Evolutionary conservation across 768 basidiomycete species (phyloP).

Genomic region (Termitomyces sp.): DNA sequence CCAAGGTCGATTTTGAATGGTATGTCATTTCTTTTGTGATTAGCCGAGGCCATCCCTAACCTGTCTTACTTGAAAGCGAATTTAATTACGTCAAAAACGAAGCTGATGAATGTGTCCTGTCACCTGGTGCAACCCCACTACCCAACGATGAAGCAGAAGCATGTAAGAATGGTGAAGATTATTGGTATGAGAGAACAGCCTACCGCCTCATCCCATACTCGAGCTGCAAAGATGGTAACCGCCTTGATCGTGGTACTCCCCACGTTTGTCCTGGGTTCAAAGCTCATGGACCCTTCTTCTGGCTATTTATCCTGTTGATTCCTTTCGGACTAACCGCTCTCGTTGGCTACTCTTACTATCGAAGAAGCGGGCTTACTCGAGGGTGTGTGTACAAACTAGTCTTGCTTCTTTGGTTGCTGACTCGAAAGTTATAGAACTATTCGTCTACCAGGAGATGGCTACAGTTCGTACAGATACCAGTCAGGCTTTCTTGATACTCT

Average conservation of each 20-base stretch:
- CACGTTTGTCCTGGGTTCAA: constrained; percentile 84
- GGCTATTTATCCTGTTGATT: constrained; percentile 71
- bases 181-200: constrained; percentile 92
- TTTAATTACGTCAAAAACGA: constrained; percentile 81
- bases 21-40: constrained; percentile 29
- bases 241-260: constrained; percentile 68
- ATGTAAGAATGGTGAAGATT: constrained; percentile 61
- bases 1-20: constrained; percentile 89
- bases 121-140: constrained; percentile 62
- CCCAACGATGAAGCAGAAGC: constrained; percentile 55
- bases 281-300: constrained; percentile 76
- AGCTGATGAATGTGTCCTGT: constrained; percentile 73
- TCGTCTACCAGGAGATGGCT: constrained; percentile 63
- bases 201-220: constrained; percentile 92
- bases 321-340: constrained; percentile 77
- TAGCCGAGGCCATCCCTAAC: no score
- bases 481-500: constrained; percentile 63
- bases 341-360: constrained; percentile 80
- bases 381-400: constrained; percentile 44
- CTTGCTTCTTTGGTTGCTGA: constrained; percentile 6
- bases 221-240: constrained; percentile 73
- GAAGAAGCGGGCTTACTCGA: constrained; percentile 63
- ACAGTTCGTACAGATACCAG: constrained; percentile 22
- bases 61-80: constrained; percentile 53
- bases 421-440: constrained; percentile 50